Evolutionary conservation across 83 land plant genomes (phyloP), one percentile per base, ranked within the genome.

Genomic region (Thuja plicata): DNA sequence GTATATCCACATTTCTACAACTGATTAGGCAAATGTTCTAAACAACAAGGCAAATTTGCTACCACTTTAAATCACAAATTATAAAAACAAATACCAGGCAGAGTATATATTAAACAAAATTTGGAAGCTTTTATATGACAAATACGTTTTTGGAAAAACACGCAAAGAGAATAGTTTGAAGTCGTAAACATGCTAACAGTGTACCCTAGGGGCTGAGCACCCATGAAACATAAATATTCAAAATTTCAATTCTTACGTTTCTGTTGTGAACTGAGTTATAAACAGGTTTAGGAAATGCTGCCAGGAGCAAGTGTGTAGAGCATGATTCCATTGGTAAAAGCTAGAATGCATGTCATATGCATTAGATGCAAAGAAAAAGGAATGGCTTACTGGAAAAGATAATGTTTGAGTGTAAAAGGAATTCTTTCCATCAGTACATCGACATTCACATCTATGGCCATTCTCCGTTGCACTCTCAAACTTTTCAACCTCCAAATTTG

Each of bases 371-470:
- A 88, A 77, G 48, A 89, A 87, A 43, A 15, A 82, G 12, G 34
- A 82, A 46, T 46, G 54, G 6, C 92, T 89, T 87, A 91, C 92
- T 66, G 92, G 92, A 87, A 90, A 77, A 78, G 91, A 90, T n/a
- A 86, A 24, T 50, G 85, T 88, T 15, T 86, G 91, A 73, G 89
- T 38, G 70, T n/a, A 60, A 50, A 62, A 19, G 30, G 40, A 41
- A 62, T 11, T n/a, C 40, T 46, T 9, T 86, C 80, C 48, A 43
- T 86, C 86, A 37, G 50, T n/a, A 73, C 24, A 60, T 54, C 37
- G 19, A 37, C 24, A 62, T 87, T 60, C 57, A 35, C 12, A 78
- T 52, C 37, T 52, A n/a, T 4, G 13, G 35, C 46, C 54, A 81
- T 34, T 71, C 84, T 81, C 84, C 43, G 16, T 81, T 24, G 10